Conservation (phyloP, 495 filamentous ascomycete genomes). For the Aspergillus kassunensis region DNA sequence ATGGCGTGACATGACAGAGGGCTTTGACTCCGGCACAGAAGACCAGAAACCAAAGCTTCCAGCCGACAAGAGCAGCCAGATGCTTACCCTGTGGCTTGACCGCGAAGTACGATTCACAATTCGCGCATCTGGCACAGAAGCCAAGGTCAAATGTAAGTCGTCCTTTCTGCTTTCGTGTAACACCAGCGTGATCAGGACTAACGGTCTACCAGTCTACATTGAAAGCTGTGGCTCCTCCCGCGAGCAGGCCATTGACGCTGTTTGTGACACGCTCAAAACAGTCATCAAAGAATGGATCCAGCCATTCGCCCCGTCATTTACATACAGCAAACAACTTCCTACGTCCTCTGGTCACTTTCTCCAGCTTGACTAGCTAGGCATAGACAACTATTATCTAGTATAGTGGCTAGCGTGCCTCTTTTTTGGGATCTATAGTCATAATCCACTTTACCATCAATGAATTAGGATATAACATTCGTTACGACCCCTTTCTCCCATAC, state of each 20-base stretch:
- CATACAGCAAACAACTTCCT: constrained; percentile 30
- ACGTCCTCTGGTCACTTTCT: constrained; percentile 42
- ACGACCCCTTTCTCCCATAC: background rate
- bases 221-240: constrained; percentile 47
- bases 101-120: constrained; percentile 60
- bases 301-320: constrained; percentile 39
- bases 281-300: constrained; percentile 59
- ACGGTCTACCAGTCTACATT: constrained; percentile 45
- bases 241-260: constrained; percentile 47
- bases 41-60: constrained; percentile 57
- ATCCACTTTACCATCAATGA: background rate
- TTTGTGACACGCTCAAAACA: constrained; percentile 48
- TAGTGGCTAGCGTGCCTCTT: background rate
- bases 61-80: constrained; percentile 56
- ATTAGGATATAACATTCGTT: background rate
- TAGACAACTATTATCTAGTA: background rate
- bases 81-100: constrained; percentile 67
- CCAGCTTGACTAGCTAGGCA: constrained; percentile 23
- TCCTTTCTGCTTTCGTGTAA: background rate
- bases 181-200: background rate
- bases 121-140: constrained; percentile 67
- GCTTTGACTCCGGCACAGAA: constrained; percentile 55
- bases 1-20: constrained; percentile 67
- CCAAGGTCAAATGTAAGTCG: constrained; percentile 58
- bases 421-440: background rate